A percentile compares a stretch with the other conserved stretches of the same genome.
These are phyloP conservation scores for Skeletonema grethae DNA, from an alignment of 108 stramenopile genomes.

Conservation along the genomic window DNA sequence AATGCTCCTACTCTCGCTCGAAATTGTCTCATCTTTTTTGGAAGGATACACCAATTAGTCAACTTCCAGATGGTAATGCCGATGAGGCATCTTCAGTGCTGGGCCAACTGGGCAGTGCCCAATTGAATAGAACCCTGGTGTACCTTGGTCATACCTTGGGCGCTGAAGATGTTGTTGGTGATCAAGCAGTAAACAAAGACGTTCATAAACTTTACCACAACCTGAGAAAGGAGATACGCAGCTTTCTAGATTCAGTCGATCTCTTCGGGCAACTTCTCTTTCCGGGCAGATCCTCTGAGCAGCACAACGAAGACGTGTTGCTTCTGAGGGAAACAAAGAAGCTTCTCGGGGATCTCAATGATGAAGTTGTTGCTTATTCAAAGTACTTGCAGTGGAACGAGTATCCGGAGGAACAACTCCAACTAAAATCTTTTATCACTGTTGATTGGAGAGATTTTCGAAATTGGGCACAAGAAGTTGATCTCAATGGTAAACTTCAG, in stretches of 20 bases:
- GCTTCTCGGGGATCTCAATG: conserved; percentile 49
- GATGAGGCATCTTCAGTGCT: conserved; percentile 22
- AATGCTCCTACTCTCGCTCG: conserved; percentile 27
- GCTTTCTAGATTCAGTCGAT: conserved; percentile 46
- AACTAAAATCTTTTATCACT: conserved; percentile 14
- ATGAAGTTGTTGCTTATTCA: conserved; percentile 40
- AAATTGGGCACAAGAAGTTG: conserved; percentile 40
- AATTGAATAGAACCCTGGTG: conserved; percentile 22
- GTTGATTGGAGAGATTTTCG: conserved; percentile 36
- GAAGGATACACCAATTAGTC: conserved; percentile 15
- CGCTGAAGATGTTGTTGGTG: conserved; percentile 28
- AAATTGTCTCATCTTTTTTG: conserved; percentile 48
- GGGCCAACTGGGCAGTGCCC: conserved; percentile 29
- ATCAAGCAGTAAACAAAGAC: conserved; percentile 14
- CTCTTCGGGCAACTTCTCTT: conserved; percentile 43
- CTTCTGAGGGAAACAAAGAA: conserved; percentile 21
- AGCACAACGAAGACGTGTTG: conserved; percentile 13
- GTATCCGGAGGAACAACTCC: conserved; percentile 30
- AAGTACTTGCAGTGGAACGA: conserved; percentile 38
- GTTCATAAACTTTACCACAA: conserved; percentile 51
- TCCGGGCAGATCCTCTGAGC: neutral
- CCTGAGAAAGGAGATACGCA: conserved; percentile 46
- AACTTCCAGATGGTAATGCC: conserved; percentile 33
- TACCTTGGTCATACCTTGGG: conserved; percentile 24
- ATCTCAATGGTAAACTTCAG: conserved; percentile 26